Evolutionary conservation across 352 stramenopile species (phyloP).

Genomic region (Aphanomyces astaci): DNA sequence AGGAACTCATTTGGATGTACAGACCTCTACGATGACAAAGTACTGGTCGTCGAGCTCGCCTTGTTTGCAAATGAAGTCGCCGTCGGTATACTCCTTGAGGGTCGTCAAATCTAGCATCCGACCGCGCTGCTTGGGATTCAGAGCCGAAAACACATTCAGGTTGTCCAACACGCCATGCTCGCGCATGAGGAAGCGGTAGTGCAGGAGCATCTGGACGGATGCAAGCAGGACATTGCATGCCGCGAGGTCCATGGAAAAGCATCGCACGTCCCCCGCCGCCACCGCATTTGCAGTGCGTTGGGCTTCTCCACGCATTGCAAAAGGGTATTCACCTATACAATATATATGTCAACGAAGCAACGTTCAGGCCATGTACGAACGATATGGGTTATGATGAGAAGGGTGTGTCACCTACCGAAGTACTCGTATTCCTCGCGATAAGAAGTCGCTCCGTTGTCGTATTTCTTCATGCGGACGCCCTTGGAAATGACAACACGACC

Average conservation of each 20-base stretch:
- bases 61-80: constrained; percentile 44
- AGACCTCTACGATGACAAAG: constrained; percentile 56
- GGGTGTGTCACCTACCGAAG: constrained; percentile 32
- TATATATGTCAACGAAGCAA: too few species aligned
- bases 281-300: constrained; percentile 43
- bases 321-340: constrained; percentile 32
- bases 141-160: constrained; percentile 55
- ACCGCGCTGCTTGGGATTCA: constrained; percentile 31
- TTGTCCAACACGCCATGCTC: constrained; percentile 51
- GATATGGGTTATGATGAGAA: too few species aligned
- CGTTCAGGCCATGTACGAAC: too few species aligned
- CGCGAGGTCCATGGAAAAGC: constrained; percentile 37
- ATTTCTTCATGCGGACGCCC: background rate
- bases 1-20: constrained; percentile 21
- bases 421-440: constrained; percentile 48
- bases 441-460: constrained; percentile 43
- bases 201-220: constrained; percentile 49
- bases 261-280: constrained; percentile 40
- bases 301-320: constrained; percentile 36
- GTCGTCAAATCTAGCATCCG: constrained; percentile 46
- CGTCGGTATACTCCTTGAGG: constrained; percentile 38
- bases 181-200: constrained; percentile 45
- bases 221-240: constrained; percentile 38
- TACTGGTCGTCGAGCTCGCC: constrained; percentile 51
- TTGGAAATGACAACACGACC: constrained; percentile 51